Evolutionary conservation across 2,329 filamentous ascomycete genomes (phyloP).

Genomic region (Fusarium austroafricanum): DNA sequence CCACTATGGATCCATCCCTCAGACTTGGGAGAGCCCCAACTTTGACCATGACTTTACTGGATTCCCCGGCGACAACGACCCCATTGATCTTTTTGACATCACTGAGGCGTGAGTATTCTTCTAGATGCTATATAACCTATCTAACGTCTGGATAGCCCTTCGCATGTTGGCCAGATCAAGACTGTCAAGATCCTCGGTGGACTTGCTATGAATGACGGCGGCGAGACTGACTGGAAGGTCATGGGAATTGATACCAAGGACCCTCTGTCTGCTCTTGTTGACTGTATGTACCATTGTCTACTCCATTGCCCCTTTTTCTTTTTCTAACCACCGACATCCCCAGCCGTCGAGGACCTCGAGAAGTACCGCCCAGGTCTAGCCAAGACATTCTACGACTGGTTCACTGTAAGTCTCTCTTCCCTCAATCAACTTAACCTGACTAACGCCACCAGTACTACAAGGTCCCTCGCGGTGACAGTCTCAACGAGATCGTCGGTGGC

Average conservation of each 20-base stretch:
- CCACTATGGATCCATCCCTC: constrained; percentile 57
- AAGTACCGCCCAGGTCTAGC: constrained; percentile 53
- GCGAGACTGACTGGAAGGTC: constrained; percentile 56
- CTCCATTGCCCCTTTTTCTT: accelerated
- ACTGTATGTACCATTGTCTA: constrained; percentile 43
- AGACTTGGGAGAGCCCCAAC: constrained; percentile 59
- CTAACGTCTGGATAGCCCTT: constrained; percentile 24
- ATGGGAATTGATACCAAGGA: constrained; percentile 54
- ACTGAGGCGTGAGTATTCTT: constrained; percentile 37
- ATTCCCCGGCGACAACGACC: constrained; percentile 55
- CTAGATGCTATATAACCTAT: accelerated
- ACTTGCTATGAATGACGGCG: constrained; percentile 54
- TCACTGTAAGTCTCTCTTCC: constrained; percentile 45
- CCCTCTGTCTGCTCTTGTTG: constrained; percentile 50
- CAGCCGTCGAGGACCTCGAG: constrained; percentile 54
- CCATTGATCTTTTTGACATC: constrained; percentile 56
- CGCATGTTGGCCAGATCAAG: constrained; percentile 54
- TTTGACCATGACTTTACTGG: constrained; percentile 54
- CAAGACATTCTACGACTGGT: constrained; percentile 54
- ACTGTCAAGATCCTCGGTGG: constrained; percentile 57
- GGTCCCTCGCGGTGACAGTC: constrained; percentile 51
- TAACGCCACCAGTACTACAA: constrained; percentile 53
- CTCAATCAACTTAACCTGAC: accelerated
- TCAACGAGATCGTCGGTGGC: constrained; percentile 53
- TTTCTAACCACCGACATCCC: constrained; percentile 4